Conservation (phyloP, 768 basidiomycete species). For the Cyathus striatus region DNA sequence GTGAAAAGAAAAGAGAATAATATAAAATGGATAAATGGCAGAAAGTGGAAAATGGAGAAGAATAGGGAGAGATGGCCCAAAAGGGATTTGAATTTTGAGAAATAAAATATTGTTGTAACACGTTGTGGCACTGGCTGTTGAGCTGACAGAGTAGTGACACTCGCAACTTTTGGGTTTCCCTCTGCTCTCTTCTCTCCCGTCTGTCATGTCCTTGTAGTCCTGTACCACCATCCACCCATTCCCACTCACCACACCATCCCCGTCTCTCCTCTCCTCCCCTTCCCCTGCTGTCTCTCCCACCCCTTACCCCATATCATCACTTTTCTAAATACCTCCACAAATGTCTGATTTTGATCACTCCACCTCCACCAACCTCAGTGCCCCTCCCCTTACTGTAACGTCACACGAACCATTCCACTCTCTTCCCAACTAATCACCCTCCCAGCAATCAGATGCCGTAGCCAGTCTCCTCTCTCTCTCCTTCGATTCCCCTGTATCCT, state of each 20-base stretch:
- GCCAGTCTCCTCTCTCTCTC: constrained; percentile 68
- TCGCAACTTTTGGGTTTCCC: constrained; percentile 8
- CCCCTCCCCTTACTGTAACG: constrained; percentile 16
- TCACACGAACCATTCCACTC: constrained; percentile 8
- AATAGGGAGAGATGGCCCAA: constrained; percentile 11
- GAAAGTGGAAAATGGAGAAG: background rate
- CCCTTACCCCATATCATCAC: constrained; percentile 7
- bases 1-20: background rate
- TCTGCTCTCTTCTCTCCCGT: constrained; percentile 10
- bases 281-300: constrained; percentile 9
- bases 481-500: constrained; percentile 49
- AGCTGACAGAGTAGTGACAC: constrained; percentile 10
- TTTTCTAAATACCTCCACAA: constrained; percentile 12
- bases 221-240: background rate
- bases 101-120: too few species aligned
- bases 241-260: too few species aligned
- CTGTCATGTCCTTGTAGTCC: constrained; percentile 20
- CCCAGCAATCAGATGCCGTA: constrained; percentile 37
- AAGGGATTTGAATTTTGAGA: too few species aligned
- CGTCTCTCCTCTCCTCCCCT: too few species aligned
- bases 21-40: background rate
- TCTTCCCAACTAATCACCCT: background rate
- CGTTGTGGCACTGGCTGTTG: too few species aligned
- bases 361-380: constrained; percentile 9
- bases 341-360: constrained; percentile 7